A percentile compares a stretch with the other conserved stretches of the same genome.
These are phyloP conservation scores for Fraxinus sp. DNA, from an alignment of 305 asterid genomes.

Conservation along the genomic window DNA sequence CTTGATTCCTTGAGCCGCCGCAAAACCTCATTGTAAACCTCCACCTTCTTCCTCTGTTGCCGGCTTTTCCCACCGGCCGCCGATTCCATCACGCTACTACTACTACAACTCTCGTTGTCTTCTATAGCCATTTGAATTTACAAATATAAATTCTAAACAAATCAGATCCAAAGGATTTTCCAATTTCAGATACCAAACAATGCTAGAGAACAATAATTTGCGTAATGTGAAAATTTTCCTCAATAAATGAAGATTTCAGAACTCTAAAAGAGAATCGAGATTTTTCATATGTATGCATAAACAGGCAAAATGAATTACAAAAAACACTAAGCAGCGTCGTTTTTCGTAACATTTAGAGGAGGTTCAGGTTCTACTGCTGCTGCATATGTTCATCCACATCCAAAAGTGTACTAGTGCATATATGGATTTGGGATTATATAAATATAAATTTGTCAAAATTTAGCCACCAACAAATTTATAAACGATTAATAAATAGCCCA, in stretches of 20 bases:
- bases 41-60: slow-evolving; percentile 57
- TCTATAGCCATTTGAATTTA: slow-evolving; percentile 63
- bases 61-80: slow-evolving; percentile 37
- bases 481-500: not conserved
- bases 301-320: not conserved
- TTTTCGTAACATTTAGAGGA: not conserved
- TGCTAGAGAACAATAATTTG: not conserved
- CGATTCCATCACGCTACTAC: slow-evolving; percentile 62
- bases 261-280: not conserved
- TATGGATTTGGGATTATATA: not conserved
- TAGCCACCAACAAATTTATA: not conserved
- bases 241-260: not conserved
- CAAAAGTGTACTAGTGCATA: not conserved
- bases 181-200: not conserved
- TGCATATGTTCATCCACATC: not conserved
- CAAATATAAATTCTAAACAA: not conserved
- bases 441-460: not conserved
- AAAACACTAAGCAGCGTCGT: not conserved
- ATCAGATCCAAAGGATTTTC: not conserved
- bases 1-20: slow-evolving; percentile 71
- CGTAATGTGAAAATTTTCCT: not conserved
- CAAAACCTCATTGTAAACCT: slow-evolving; percentile 88
- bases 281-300: not conserved
- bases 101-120: slow-evolving; percentile 72
- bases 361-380: not conserved